A percentile compares a stretch with the other conserved stretches of the same genome.
Evolutionary conservation across 305 asterid species (phyloP).

Genomic region (Solanum hybrid): DNA sequence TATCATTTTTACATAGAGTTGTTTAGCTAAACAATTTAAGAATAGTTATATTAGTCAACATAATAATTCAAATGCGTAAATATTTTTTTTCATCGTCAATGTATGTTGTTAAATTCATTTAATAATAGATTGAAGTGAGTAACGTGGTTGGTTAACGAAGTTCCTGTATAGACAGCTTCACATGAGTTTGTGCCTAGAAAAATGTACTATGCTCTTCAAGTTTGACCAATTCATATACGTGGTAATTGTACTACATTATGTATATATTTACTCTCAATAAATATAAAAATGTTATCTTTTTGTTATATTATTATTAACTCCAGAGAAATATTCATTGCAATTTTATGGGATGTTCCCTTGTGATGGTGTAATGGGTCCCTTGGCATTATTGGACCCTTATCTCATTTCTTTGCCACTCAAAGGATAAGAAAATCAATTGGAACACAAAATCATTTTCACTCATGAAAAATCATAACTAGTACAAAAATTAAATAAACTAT

Average conservation of each 20-base stretch:
- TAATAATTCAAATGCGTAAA: not conserved
- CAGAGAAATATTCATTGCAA: not conserved
- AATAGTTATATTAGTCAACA: not conserved
- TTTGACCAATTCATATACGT: not conserved
- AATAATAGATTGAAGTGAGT: not conserved
- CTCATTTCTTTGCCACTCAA: not conserved
- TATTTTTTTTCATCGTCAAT: not conserved
- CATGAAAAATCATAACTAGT: constrained; percentile 5
- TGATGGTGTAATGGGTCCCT: not conserved
- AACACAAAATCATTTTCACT: not conserved
- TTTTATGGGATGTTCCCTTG: not conserved
- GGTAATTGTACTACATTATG: not conserved
- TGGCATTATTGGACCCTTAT: not conserved
- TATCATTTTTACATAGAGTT: not conserved
- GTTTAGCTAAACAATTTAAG: not conserved
- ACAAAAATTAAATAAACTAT: too few species aligned
- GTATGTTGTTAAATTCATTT: not conserved
- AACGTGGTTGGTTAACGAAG: not conserved
- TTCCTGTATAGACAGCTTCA: not conserved
- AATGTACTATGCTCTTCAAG: not conserved
- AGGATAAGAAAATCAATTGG: not conserved
- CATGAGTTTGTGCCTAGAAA: not conserved
- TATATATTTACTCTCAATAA: not conserved
- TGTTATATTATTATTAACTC: not conserved
- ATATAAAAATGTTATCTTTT: not conserved